phyloP scores from a whole-genome alignment of 2,329 filamentous ascomycete genomes.

The Aureobasidium mangrovei region DNA sequence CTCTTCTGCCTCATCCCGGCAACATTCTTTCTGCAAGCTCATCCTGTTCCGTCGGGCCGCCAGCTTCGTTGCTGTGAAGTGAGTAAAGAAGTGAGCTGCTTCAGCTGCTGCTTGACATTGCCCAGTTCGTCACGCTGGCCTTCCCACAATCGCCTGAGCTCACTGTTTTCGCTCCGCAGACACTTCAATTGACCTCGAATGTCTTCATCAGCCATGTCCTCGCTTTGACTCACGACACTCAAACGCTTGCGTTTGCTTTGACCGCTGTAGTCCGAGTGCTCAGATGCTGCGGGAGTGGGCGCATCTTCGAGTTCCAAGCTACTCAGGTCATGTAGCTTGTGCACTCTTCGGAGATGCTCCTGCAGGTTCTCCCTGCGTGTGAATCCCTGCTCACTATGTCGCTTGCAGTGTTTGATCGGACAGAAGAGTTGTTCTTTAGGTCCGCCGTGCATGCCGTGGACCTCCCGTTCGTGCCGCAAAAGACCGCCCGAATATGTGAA shows the following conservation, averaged over 20 bases:
- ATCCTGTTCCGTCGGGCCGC: not conserved
- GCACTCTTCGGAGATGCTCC: slow-evolving; percentile 86
- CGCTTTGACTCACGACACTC: slow-evolving; percentile 2
- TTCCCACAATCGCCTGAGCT: slow-evolving; percentile 17
- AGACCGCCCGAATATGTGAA: slow-evolving; percentile 94
- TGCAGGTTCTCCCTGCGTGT: slow-evolving; percentile 89
- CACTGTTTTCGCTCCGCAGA: slow-evolving; percentile 32
- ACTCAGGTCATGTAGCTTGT: slow-evolving; percentile 32
- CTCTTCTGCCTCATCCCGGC: not conserved
- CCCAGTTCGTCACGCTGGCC: not conserved
- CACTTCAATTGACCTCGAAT: slow-evolving; percentile 33
- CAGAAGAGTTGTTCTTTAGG: slow-evolving; percentile 83
- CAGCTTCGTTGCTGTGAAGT: not conserved
- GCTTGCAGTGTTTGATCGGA: slow-evolving; percentile 70
- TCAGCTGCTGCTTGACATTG: not conserved
- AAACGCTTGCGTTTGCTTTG: slow-evolving; percentile 9
- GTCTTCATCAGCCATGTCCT: slow-evolving; percentile 20
- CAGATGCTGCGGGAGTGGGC: slow-evolving; percentile 18
- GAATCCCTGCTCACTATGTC: slow-evolving; percentile 71
- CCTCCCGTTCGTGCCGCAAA: slow-evolving; percentile 82
- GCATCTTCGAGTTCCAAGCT: slow-evolving; percentile 11
- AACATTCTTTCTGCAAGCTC: not conserved
- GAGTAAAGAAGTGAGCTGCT: not conserved
- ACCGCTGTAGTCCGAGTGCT: slow-evolving; percentile 12
- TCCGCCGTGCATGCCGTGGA: slow-evolving; percentile 82